Evolutionary conservation across 2,329 filamentous ascomycete genomes (phyloP).

Genomic region (Colletotrichum tamarilloi): DNA sequence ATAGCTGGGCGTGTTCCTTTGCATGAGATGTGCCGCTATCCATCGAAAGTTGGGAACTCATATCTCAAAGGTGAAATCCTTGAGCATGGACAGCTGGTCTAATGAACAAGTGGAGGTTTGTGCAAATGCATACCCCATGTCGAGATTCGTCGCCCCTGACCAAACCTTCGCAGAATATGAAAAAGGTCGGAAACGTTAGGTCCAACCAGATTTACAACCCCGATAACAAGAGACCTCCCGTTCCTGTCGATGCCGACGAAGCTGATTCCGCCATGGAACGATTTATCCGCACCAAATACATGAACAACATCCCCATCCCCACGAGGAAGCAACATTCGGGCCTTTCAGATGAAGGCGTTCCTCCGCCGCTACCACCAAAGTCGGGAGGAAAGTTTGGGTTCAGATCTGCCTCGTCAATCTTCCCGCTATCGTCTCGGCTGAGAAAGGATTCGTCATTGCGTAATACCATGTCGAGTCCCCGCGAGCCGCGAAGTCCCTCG

Average conservation of each 20-base stretch:
- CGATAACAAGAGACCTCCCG: constrained; percentile 81
- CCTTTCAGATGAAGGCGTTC: constrained; percentile 66
- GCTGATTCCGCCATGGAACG: constrained; percentile 94
- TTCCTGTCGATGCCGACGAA: constrained; percentile 92
- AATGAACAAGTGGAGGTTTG: constrained; percentile 95
- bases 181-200: constrained; percentile 84
- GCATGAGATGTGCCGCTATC: constrained; percentile 95
- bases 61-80: constrained; percentile 97
- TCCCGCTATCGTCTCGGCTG: constrained; percentile 70
- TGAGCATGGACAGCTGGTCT: constrained; percentile 98
- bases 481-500: constrained; percentile 46
- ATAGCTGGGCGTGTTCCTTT: constrained; percentile 93
- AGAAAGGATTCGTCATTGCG: constrained; percentile 62
- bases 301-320: constrained; percentile 62
- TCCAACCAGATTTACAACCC: constrained; percentile 94
- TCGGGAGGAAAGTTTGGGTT: constrained; percentile 72
- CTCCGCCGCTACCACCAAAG: constrained; percentile 72
- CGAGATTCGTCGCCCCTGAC: not conserved
- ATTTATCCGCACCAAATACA: constrained; percentile 95
- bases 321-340: constrained; percentile 54
- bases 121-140: constrained; percentile 25
- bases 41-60: constrained; percentile 98
- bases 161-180: constrained; percentile 80
- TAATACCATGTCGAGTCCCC: constrained; percentile 35
- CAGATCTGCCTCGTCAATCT: constrained; percentile 73